A percentile compares a stretch with the other conserved stretches of the same genome.
phyloP scores from a whole-genome alignment of 1,139 yeast species.

The Diutina catenulata region DNA sequence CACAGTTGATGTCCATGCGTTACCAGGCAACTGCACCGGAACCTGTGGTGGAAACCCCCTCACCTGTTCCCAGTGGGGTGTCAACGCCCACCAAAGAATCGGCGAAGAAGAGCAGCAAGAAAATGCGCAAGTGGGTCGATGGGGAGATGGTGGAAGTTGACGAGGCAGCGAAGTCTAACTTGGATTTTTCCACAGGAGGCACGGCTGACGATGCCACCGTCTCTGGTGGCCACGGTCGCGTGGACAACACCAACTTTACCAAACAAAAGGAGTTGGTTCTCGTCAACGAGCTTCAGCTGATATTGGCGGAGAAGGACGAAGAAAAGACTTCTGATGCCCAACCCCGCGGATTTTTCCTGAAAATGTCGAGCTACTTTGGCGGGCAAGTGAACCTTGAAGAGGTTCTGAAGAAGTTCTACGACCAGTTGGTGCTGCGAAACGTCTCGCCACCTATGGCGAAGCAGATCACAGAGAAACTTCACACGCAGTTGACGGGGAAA shows the following conservation, averaged over 20 bases:
- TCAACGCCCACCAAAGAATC: not conserved
- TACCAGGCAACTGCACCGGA: not conserved
- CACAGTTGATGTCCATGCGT: constrained; percentile 15
- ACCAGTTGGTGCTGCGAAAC: constrained; percentile 32
- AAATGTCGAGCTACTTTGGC: constrained; percentile 28
- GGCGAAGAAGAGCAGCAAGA: constrained; percentile 13
- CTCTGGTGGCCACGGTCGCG: constrained; percentile 22
- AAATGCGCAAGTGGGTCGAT: constrained; percentile 37
- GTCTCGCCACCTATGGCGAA: constrained; percentile 32
- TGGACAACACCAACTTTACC: constrained; percentile 24
- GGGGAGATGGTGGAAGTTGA: constrained; percentile 21
- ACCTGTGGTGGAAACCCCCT: not conserved
- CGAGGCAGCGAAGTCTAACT: not conserved
- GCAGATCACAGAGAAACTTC: constrained; percentile 22
- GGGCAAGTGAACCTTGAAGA: constrained; percentile 25
- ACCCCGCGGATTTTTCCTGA: constrained; percentile 21
- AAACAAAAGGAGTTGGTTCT: constrained; percentile 30
- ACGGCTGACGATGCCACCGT: constrained; percentile 10
- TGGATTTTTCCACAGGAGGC: not conserved
- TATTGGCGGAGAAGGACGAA: constrained; percentile 25
- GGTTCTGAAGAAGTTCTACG: constrained; percentile 30
- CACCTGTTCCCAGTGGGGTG: not conserved
- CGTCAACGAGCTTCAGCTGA: constrained; percentile 31
- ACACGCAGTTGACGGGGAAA: constrained; percentile 17
- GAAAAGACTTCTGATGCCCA: constrained; percentile 13